Evolutionary conservation across 306 rosid genomes (phyloP).

Genomic region (Medicago ruthenica): DNA sequence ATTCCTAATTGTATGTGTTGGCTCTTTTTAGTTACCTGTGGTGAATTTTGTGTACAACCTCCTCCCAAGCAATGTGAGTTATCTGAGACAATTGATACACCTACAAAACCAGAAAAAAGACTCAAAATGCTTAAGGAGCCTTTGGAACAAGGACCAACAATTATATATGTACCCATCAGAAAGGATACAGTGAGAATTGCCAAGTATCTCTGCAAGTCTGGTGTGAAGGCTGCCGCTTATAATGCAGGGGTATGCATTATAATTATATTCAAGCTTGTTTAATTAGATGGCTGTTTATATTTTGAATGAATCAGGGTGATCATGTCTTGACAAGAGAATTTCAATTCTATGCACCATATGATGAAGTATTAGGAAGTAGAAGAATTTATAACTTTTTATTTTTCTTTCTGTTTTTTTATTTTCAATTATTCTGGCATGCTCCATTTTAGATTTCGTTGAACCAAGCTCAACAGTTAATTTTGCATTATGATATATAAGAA

Average conservation of each 20-base stretch:
- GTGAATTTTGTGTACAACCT: slow-evolving; percentile 68
- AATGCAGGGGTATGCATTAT: slow-evolving; percentile 75
- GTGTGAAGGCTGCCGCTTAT: slow-evolving; percentile 95
- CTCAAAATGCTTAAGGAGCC: slow-evolving; percentile 50
- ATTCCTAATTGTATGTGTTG: slow-evolving; percentile 18
- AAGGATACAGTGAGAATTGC: slow-evolving; percentile 75
- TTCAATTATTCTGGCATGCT: slow-evolving; percentile 13
- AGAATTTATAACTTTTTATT: slow-evolving; percentile 8
- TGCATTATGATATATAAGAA: slow-evolving; percentile 15
- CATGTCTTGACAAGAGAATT: slow-evolving; percentile 27
- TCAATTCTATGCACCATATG: slow-evolving; percentile 22
- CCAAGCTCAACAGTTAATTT: slow-evolving; percentile 17
- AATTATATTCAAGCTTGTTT: slow-evolving; percentile 29
- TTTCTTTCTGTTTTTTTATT: background rate
- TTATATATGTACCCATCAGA: slow-evolving; percentile 89
- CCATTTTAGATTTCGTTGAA: slow-evolving; percentile 33
- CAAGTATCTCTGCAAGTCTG: slow-evolving; percentile 67
- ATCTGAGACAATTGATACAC: slow-evolving; percentile 50
- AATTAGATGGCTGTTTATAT: slow-evolving; percentile 27
- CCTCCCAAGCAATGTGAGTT: slow-evolving; percentile 46
- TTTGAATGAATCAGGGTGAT: slow-evolving; percentile 9
- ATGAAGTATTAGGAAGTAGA: slow-evolving; percentile 25
- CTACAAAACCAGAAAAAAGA: slow-evolving; percentile 58
- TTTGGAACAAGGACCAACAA: slow-evolving; percentile 71
- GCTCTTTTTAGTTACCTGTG: slow-evolving; percentile 59